Evolutionary conservation across 257 asterid genomes (phyloP).

Genomic region (Capsicum rhomboideum): DNA sequence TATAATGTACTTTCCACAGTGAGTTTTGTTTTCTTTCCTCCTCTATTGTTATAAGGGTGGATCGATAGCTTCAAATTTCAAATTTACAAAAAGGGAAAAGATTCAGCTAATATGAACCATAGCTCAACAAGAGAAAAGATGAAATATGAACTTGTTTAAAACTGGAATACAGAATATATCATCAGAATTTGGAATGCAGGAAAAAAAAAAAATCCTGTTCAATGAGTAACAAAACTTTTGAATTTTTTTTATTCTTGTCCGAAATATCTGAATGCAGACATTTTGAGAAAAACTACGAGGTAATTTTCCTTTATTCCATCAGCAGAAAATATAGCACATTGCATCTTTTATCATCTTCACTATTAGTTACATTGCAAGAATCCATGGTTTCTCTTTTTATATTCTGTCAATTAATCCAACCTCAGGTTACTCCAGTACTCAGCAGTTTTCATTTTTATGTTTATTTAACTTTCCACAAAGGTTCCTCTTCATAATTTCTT

Average conservation of each 20-base stretch:
- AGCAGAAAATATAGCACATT: background rate
- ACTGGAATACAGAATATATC: background rate
- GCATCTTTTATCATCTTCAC: background rate
- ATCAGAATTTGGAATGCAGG: background rate
- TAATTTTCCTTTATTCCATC: background rate
- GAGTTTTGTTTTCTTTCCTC: background rate
- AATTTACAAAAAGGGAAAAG: background rate
- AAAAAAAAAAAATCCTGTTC: background rate
- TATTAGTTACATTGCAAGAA: background rate
- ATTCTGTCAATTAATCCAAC: background rate
- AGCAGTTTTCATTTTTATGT: background rate
- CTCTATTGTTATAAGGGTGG: background rate
- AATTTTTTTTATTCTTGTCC: background rate
- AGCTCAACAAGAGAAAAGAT: background rate
- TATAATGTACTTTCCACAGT: background rate
- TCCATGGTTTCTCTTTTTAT: background rate
- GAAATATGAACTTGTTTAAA: background rate
- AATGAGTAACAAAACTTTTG: background rate
- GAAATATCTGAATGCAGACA: background rate
- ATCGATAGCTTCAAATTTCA: background rate
- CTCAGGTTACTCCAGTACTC: background rate
- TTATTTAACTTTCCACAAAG: background rate
- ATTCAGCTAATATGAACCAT: background rate
- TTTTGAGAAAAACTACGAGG: background rate
- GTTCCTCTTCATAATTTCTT: background rate